A percentile compares a stretch with the other conserved stretches of the same genome.
phyloP scores from a whole-genome alignment of 306 rosid species.

The Quercus cerris region DNA sequence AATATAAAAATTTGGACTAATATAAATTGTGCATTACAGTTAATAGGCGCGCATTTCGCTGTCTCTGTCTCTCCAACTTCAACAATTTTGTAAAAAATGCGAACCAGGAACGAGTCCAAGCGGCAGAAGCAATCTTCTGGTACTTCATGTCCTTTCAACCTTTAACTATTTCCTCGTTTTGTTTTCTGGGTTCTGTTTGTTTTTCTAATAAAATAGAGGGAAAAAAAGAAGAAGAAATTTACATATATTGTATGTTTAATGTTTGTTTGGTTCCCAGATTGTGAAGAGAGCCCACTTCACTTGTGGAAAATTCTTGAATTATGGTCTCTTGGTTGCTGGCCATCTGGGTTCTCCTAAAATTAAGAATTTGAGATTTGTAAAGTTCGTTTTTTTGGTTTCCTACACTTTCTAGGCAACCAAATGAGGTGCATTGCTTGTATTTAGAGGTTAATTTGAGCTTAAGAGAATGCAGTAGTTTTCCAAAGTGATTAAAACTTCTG shows the following conservation, averaged over 20 bases:
- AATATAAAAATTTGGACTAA: too few relatives aligned
- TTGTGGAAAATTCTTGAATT: neutral
- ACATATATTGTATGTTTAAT: neutral
- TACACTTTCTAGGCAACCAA: neutral
- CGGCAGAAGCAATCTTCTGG: conserved; percentile 26
- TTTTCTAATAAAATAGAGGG: neutral
- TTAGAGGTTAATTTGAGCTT: neutral
- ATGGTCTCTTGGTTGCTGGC: neutral
- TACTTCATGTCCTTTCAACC: neutral
- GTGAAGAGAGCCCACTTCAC: neutral
- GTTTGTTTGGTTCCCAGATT: neutral
- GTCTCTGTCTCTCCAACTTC: neutral
- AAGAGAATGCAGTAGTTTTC: neutral
- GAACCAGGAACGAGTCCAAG: conserved; percentile 15
- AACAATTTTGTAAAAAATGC: conserved; percentile 9
- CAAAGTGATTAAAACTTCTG: neutral
- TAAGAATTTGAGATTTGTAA: neutral
- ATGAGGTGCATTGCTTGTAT: neutral
- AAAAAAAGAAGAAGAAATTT: neutral
- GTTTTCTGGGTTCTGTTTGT: neutral
- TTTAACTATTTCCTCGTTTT: neutral
- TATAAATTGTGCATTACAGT: neutral
- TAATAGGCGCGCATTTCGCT: conserved; percentile 9
- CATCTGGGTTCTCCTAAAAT: neutral
- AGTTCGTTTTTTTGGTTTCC: neutral